Evolutionary conservation across 345 rosid genomes (phyloP), one percentile per base, ranked within the genome.

Genomic region (Pistacia integerrima): DNA sequence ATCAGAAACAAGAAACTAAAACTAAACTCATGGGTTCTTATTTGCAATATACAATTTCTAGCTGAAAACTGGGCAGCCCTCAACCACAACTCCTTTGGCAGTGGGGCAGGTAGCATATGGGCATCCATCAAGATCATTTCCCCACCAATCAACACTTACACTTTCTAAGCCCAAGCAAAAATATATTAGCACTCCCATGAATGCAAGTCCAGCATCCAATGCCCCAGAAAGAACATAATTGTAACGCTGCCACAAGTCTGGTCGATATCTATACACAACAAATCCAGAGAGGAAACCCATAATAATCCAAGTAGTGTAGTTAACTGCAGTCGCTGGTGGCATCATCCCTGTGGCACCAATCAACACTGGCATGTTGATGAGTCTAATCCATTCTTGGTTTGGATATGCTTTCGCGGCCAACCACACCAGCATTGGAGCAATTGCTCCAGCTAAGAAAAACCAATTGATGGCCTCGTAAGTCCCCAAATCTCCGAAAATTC

Each of bases 321-420:
- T 96, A 30, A 96, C 99, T 0, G 98, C 99, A n/a, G 99, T 93
- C 0, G 99, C 99, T 0, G 99, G 98, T 8, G 98, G 99, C 99
- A 96, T 96, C 55, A 60, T 80, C 51, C 97, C 92, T 13, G 93
- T 92, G 0, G 98, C 98, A 0, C 97, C 92, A 0, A 96, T 87
- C 69, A 96, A 69, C 35, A 96, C 97, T 0, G 97, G 99, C 97
- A 96, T 92, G 87, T 93, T 92, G 59, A 96, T 85, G 64, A 96
- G 97, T 25, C 80, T 79, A 28, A 96, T 94, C 99, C 99, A 93
- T 38, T 90, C 94, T 79, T 90, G 92, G 55, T 73, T 22, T 2
- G 97, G 99, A 76, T 90, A 96, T 30, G 85, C 89, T 85, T 84
- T 93, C 38, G 96, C 78, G 11, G 92, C 98, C 69, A 87, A 48